Evolutionary conservation across 2,329 filamentous ascomycete species (phyloP).

Genomic region (Nectriaceae sp.): DNA sequence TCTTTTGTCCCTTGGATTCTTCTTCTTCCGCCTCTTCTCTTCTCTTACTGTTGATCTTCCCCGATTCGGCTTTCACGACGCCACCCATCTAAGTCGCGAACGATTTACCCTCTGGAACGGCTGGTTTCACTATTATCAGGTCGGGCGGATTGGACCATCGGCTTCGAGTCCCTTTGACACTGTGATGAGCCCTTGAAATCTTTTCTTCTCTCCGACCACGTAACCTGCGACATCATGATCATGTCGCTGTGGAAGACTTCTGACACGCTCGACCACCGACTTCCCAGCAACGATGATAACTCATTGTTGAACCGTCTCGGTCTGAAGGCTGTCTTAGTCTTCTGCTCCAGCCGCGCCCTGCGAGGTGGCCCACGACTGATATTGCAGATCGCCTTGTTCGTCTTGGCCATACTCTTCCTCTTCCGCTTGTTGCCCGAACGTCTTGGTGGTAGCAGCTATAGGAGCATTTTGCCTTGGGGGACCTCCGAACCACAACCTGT

Average conservation of each 20-base stretch:
- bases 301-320: constrained; percentile 21
- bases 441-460: constrained; percentile 28
- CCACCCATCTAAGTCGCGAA: not conserved
- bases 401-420: constrained; percentile 31
- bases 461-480: constrained; percentile 23
- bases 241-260: constrained; percentile 25
- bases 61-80: not conserved
- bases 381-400: constrained; percentile 26
- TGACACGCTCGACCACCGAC: constrained; percentile 23
- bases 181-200: not conserved
- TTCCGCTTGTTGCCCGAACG: constrained; percentile 25
- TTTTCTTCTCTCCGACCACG: not conserved
- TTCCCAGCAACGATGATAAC: constrained; percentile 18
- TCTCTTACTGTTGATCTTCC: not conserved
- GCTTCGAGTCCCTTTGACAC: not conserved
- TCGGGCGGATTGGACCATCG: not conserved
- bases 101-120: too few relatives aligned
- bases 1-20: not conserved
- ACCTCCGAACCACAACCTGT: constrained; percentile 16
- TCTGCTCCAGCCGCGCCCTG: constrained; percentile 44
- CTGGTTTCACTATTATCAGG: too few relatives aligned
- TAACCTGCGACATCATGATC: constrained; percentile 19
- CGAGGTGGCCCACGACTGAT: constrained; percentile 36
- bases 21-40: not conserved
- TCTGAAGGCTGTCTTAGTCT: constrained; percentile 36